Evolutionary conservation across 202 grass and related monocot genomes (phyloP), one percentile per base, ranked within the genome.

Genomic region (Zoysia matrella): DNA sequence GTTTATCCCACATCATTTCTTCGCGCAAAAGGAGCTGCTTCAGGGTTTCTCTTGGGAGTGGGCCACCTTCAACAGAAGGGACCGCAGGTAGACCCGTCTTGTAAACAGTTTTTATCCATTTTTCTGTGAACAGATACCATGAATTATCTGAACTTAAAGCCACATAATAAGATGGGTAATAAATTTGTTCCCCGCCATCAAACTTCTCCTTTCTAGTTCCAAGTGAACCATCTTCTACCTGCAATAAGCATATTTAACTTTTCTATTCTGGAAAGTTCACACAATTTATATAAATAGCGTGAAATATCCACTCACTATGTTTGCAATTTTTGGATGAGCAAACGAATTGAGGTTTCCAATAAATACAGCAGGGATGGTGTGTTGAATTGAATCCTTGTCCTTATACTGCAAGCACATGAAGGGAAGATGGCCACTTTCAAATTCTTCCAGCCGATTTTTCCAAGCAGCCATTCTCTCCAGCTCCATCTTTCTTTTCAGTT

Each of bases 91-190:
- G 79, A 67, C 95, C 95, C 79, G 95, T 91, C 82, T 82, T 93
- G 66, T 93, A 98, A 65, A 98, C 85, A 71, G 78, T 83, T 86
- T 85, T 98, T 80, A 98, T 83, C 92, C 92, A 95, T 89, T 93
- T 98, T 76, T 98, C 95, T 62, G 95, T 93, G 85, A 98, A 98
- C 54, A 98, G 64, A 92, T 95, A 98, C 95, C 95, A 98, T 69
- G 92, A 88, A 80, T 98, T 98, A 82, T 98, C 95, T 74, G 95
- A 98, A 98, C 95, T 95, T 80, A 98, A 82, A 82, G 95, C 95
- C 47, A 98, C 48, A 10, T 98, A 95, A 69, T 93, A 93, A 80
- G 83, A 84, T 84, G 80, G 90, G 52, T 65, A 77, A 74, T 89
- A 73, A 30, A 74, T 44, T 43, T 63, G 80, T 65, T 84, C 82